These are phyloP conservation scores for Acacia pycnantha DNA, from an alignment of 331 rosid genomes.

Conservation along the genomic window DNA sequence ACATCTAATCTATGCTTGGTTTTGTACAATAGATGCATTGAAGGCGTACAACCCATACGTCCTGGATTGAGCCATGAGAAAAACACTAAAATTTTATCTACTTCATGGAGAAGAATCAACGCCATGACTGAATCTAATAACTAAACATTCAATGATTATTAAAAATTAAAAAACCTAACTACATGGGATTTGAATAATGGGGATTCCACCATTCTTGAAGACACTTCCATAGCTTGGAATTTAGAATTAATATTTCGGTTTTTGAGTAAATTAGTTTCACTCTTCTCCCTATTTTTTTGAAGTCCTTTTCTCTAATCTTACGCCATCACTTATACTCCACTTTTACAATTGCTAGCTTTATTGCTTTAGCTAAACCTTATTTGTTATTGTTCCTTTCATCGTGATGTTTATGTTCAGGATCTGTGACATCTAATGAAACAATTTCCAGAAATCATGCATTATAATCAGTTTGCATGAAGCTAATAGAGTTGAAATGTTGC, in stretches of 20 bases:
- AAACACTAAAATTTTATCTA: no score
- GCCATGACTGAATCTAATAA: background rate
- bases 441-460: constrained; percentile 5
- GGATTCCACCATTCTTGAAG: background rate
- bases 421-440: background rate
- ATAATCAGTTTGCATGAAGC: background rate
- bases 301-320: background rate
- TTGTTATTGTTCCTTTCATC: background rate
- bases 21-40: background rate
- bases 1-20: background rate
- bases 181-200: background rate
- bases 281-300: background rate
- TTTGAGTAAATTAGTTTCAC: background rate
- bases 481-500: constrained; percentile 6
- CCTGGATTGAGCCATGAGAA: background rate
- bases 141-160: background rate
- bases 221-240: background rate
- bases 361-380: background rate
- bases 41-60: background rate
- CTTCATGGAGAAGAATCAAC: background rate
- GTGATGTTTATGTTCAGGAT: background rate
- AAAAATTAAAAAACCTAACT: background rate
- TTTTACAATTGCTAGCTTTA: background rate
- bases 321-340: background rate
- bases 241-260: background rate